Evolutionary conservation across 495 filamentous ascomycete species (phyloP).

Genomic region (Aspergillus saccharolyticus): DNA sequence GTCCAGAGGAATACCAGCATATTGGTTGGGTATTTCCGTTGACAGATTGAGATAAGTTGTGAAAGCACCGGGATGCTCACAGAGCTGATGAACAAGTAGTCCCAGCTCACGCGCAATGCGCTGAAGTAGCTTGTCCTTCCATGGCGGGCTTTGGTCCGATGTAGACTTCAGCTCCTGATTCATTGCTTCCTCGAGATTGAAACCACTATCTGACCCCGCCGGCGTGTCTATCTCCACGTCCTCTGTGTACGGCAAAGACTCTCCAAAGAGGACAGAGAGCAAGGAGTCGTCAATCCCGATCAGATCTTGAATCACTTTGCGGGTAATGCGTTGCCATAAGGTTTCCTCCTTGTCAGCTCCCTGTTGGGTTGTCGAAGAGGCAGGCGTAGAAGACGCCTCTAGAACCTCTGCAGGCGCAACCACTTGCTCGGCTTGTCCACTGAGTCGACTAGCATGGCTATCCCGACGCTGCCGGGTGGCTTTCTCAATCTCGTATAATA

Average conservation of each 20-base stretch:
- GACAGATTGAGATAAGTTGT: constrained; percentile 59
- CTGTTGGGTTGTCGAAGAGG: constrained; percentile 14
- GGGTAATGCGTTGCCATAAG: constrained; percentile 76
- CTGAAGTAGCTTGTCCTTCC: constrained; percentile 74
- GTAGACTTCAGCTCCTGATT: constrained; percentile 33
- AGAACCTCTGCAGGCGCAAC: constrained; percentile 13
- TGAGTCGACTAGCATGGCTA: constrained; percentile 33
- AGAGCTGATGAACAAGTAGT: constrained; percentile 72
- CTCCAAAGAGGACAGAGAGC: constrained; percentile 82
- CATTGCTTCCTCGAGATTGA: constrained; percentile 31
- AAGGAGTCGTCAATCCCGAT: constrained; percentile 86
- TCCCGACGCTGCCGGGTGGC: constrained; percentile 64
- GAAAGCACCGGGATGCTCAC: constrained; percentile 77
- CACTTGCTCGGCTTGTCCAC: constrained; percentile 14
- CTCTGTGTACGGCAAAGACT: constrained; percentile 61
- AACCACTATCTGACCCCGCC: constrained; percentile 9
- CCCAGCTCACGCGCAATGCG: constrained; percentile 85
- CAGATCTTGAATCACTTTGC: constrained; percentile 79
- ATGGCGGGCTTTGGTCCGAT: constrained; percentile 47
- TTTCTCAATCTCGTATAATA: constrained; percentile 83
- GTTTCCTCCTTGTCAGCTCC: constrained; percentile 46
- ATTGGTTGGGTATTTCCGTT: constrained; percentile 39
- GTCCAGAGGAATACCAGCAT: constrained; percentile 49
- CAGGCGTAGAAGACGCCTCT: constrained; percentile 17
- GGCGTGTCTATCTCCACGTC: constrained; percentile 4